phyloP scores from a whole-genome alignment of 805 yeast genomes.

The Ogataea methylovora region DNA sequence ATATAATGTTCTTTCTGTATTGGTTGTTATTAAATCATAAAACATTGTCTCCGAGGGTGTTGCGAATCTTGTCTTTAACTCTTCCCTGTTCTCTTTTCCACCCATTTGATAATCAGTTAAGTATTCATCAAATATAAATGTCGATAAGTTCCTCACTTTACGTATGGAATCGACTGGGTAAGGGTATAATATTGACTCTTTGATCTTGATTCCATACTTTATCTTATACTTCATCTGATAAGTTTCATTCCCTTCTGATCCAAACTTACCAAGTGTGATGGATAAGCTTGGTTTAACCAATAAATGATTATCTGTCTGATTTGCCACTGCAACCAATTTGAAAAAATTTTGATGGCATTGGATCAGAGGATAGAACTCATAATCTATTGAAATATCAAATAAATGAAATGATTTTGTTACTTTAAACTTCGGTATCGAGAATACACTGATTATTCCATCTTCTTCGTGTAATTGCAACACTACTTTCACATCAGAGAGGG shows the following conservation, averaged over 20 bases:
- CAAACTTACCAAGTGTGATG: neutral
- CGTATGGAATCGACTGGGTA: slow-evolving; percentile 12
- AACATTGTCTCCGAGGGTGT: slow-evolving; percentile 28
- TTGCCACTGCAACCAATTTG: no score
- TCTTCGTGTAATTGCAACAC: no score
- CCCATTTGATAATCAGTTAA: slow-evolving; percentile 18
- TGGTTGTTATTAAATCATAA: slow-evolving; percentile 41
- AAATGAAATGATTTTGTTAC: no score
- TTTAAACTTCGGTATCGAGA: no score
- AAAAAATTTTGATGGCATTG: no score
- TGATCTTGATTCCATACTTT: slow-evolving; percentile 4
- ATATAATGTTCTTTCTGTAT: slow-evolving; percentile 25
- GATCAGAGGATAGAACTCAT: no score
- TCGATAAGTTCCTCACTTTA: slow-evolving; percentile 9
- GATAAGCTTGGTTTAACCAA: neutral
- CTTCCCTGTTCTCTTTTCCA: neutral
- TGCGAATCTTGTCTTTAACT: neutral
- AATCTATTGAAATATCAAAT: no score
- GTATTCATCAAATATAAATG: slow-evolving; percentile 6
- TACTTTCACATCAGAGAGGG: no score
- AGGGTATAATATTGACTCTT: slow-evolving; percentile 10
- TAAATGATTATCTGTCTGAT: neutral
- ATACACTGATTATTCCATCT: no score
- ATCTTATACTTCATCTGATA: neutral
- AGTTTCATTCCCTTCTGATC: no score